Evolutionary conservation across 192 early-diverging fungal genomes (phyloP), one percentile per base, ranked within the genome.

Genomic region (Helicostylum pulchrum): DNA sequence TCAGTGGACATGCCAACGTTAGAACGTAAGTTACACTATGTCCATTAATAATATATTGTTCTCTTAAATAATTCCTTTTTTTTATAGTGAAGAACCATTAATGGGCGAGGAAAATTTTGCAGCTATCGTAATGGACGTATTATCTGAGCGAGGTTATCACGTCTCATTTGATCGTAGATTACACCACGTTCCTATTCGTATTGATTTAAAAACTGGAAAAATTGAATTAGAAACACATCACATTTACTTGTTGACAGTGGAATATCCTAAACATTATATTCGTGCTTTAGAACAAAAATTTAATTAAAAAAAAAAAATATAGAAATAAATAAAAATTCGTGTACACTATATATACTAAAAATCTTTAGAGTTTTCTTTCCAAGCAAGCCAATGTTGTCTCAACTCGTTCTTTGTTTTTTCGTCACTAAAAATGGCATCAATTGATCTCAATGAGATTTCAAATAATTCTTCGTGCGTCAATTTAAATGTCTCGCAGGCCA

Each of bases 201-300:
- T 84, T 9, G 76, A 84, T 62, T 62, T 77, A 0, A 66, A 75
- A 17, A 78, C 80, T 10, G 77, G 78, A 39, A 68, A 76, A 58
- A 84, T 84, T 36, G 75, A 77, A 31, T 32, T 82, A 49, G 78
- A 82, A 53, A 74, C 71, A 71, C 71, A 74, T 12, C 68, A 77
- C 48, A 67, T 76, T 30, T 77, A 80, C 61, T 71, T 79, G 0
- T 68, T 84, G 30, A 82, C 72, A 50, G 73, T 84, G 12, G 80
- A 79, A 3, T 84, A 82, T 57, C 83, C 83, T 14, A 81, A 84
- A 48, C 83, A 82, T 43, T 77, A 82, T 55, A 84, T 84, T 54
- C 83, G 82, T 53, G 72, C 83, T 15, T 57, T 84, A 45, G 83
- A 84, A 46, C 83, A 84, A 62, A 84, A 84, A 49, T 84, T 84